Evolutionary conservation across 768 basidiomycete species (phyloP), one percentile per base, ranked within the genome.

Genomic region (Russula olivacea): DNA sequence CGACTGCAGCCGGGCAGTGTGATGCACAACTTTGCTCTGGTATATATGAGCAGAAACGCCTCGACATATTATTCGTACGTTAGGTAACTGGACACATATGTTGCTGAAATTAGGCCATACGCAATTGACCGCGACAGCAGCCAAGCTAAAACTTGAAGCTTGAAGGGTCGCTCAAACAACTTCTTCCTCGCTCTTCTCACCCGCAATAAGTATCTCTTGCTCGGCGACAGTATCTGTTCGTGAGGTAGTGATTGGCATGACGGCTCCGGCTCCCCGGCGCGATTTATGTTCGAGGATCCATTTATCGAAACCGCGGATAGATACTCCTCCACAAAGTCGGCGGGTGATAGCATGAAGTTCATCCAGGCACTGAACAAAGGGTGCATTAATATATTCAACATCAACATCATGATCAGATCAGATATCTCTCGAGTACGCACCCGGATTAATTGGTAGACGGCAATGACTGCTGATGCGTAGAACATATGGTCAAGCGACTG

Each of bases 401-500:
- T 25, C n/a, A 25, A 47, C 28, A 25, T 25, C 34, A 7, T 30
- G 34, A 43, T 17, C 1, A n/a, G 34, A 43, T 17, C 1, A n/a
- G 3, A 53, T 32, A 11, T 25, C 32, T 11, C n/a, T 17, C 6
- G 19, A 53, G 32, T n/a, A 55, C 59, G 41, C 40, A 64, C 63
- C 59, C 45, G 40, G 54, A 64, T 60, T 25, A 64, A 47, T 23
- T 60, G 54, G 48, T 64, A 64, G 15, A 64, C 54, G 1, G 63
- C 54, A n/a, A 64, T 17, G 32, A 64, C 63, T 1, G 63, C 63
- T 10, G 63, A 60, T 11, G 63, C 56, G 25, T 64, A 64, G 63
- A 55, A 56, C 63, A 64, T 64, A 40, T 60, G 63, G 9, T 64
- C 54, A 19, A 64, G 9, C 23, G 63, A 64, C 34, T 64, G 63